Percentiles rank a stretch among this genome's conserved stretches.
phyloP scores from a whole-genome alignment of 176 grass and related monocot genomes.

The Cenchrus fungigraminus region DNA sequence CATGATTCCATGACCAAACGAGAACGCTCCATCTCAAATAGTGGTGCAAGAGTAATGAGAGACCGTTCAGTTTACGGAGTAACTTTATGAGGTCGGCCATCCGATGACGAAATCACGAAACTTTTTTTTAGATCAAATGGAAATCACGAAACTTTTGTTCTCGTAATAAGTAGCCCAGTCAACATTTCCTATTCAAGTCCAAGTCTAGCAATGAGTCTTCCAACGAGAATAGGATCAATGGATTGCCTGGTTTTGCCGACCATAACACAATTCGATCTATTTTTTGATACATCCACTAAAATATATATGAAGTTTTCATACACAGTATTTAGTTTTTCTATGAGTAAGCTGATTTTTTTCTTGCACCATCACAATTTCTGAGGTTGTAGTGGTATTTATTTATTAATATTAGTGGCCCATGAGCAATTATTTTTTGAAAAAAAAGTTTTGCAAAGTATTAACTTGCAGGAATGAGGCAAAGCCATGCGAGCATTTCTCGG shows the following conservation, averaged over 20 bases:
- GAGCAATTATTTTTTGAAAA: too few species aligned
- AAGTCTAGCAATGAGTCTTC: not conserved
- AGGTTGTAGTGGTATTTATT: too few species aligned
- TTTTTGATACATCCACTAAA: too few species aligned
- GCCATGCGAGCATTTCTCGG: not conserved
- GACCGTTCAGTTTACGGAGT: not conserved
- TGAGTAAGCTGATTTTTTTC: too few species aligned
- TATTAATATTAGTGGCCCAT: too few species aligned
- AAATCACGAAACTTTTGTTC: not conserved
- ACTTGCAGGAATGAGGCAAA: not conserved
- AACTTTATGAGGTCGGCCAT: not conserved
- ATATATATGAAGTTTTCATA: too few species aligned
- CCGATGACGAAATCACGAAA: not conserved
- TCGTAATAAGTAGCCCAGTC: not conserved
- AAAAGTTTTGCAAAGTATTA: not conserved
- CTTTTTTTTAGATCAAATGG: not conserved
- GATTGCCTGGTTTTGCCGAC: too few species aligned
- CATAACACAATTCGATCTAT: too few species aligned
- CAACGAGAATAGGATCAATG: not conserved
- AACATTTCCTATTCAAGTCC: not conserved
- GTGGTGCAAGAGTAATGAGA: not conserved
- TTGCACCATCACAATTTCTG: too few species aligned
- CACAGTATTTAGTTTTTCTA: too few species aligned
- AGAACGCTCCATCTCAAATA: not conserved
- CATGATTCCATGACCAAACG: not conserved